Evolutionary conservation across 148 eudicot species (phyloP).

Genomic region (Rhododendron henanense): DNA sequence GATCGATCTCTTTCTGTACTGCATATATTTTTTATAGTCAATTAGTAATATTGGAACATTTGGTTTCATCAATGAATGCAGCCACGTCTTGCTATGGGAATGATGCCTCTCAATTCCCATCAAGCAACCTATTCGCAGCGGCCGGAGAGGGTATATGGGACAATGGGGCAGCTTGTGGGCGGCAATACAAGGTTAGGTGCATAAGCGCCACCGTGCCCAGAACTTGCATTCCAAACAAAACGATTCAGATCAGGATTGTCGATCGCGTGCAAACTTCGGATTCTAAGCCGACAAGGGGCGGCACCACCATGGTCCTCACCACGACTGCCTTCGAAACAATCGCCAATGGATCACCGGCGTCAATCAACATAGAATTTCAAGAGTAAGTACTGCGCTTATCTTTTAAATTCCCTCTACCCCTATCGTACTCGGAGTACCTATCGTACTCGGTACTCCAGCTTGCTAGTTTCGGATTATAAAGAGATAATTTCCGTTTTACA

Average conservation of each 20-base stretch:
- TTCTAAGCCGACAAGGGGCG: constrained; percentile 28
- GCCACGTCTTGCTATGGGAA: background rate
- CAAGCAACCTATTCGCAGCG: constrained; percentile 53
- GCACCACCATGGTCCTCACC: constrained; percentile 42
- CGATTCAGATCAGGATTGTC: constrained; percentile 12
- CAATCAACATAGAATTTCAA: constrained; percentile 25
- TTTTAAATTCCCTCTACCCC: background rate
- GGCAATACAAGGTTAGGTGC: constrained; percentile 52
- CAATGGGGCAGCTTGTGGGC: constrained; percentile 70
- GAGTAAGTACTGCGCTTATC: background rate
- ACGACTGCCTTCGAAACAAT: constrained; percentile 35
- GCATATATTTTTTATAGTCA: too few relatives aligned
- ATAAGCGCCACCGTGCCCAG: constrained; percentile 33
- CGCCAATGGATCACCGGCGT: constrained; percentile 20
- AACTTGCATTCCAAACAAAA: constrained; percentile 29
- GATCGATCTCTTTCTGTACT: too few relatives aligned
- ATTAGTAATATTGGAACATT: background rate
- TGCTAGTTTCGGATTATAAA: too few relatives aligned
- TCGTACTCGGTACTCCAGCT: too few relatives aligned
- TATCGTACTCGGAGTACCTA: too few relatives aligned
- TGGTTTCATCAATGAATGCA: background rate
- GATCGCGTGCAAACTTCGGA: constrained; percentile 9
- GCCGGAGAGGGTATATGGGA: constrained; percentile 65
- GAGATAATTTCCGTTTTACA: too few relatives aligned
- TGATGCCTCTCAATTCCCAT: constrained; percentile 35